Conservation (phyloP, 352 stramenopile genomes). For the Phytophthora sansomeana region DNA sequence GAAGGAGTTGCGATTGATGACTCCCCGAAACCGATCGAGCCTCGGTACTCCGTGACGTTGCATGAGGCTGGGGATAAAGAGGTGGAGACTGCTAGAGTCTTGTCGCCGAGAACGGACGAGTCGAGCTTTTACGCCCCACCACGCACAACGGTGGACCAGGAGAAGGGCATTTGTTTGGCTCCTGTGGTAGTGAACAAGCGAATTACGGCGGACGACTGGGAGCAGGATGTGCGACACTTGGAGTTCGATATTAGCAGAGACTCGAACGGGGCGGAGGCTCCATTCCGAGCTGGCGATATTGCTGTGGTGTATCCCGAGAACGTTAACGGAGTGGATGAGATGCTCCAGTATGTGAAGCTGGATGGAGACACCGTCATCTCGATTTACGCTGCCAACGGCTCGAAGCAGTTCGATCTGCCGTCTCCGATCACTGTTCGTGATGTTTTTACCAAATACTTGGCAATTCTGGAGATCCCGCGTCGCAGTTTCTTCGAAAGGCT, state of each 20-base stretch:
- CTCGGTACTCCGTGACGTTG: constrained; percentile 53
- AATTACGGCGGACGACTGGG: constrained; percentile 76
- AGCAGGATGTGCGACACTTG: constrained; percentile 84
- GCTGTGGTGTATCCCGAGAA: constrained; percentile 86
- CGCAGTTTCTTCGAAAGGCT: constrained; percentile 90
- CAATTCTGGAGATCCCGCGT: constrained; percentile 87
- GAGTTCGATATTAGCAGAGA: constrained; percentile 60
- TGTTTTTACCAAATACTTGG: constrained; percentile 86
- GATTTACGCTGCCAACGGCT: constrained; percentile 59
- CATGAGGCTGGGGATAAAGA: constrained; percentile 29
- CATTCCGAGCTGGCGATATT: constrained; percentile 78
- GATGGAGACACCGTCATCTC: constrained; percentile 49
- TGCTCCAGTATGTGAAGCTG: constrained; percentile 64
- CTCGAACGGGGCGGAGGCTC: neutral
- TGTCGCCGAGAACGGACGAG: constrained; percentile 37
- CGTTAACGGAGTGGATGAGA: constrained; percentile 65
- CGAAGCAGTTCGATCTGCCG: constrained; percentile 59
- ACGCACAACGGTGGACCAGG: constrained; percentile 43
- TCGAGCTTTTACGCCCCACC: constrained; percentile 76
- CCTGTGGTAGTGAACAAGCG: constrained; percentile 69
- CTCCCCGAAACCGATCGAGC: constrained; percentile 56
- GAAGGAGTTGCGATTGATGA: constrained; percentile 74
- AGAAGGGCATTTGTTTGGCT: constrained; percentile 59
- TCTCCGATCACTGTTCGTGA: constrained; percentile 60
- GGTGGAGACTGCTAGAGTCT: constrained; percentile 13